A percentile compares a stretch with the other conserved stretches of the same genome.
phyloP scores from a whole-genome alignment of 495 filamentous ascomycete genomes.

The Annulohypoxylon nitens region DNA sequence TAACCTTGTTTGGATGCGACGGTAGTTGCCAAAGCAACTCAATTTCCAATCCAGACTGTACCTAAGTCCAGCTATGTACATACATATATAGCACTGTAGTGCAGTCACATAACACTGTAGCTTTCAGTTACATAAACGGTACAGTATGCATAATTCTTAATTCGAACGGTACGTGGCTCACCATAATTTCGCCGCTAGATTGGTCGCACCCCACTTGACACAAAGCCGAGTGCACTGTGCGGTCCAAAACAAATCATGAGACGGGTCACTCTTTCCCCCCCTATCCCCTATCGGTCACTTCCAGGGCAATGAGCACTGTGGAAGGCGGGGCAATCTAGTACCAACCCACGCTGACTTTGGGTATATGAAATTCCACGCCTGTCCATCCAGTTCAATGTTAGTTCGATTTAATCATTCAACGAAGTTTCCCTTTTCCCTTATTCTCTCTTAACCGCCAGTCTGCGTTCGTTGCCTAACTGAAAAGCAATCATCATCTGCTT shows the following conservation, averaged over 20 bases:
- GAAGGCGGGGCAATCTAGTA: slow-evolving; percentile 52
- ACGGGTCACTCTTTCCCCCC: slow-evolving; percentile 34
- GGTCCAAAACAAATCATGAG: slow-evolving; percentile 47
- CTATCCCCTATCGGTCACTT: slow-evolving; percentile 44
- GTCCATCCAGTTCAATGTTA: slow-evolving; percentile 37
- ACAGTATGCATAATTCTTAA: slow-evolving; percentile 12
- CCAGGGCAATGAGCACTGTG: slow-evolving; percentile 35
- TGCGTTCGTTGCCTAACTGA: slow-evolving; percentile 39
- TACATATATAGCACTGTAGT: too few species aligned
- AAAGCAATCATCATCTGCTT: slow-evolving; percentile 39
- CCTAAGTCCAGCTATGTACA: not conserved
- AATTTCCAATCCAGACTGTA: slow-evolving; percentile 9
- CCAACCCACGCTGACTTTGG: slow-evolving; percentile 41
- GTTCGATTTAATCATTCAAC: slow-evolving; percentile 47
- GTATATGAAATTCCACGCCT: slow-evolving; percentile 52
- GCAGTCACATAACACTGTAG: not conserved
- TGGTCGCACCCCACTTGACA: slow-evolving; percentile 23
- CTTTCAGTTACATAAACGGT: slow-evolving; percentile 15
- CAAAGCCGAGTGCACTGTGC: slow-evolving; percentile 35
- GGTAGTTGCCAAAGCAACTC: slow-evolving; percentile 44
- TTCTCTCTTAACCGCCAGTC: slow-evolving; percentile 30
- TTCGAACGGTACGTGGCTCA: slow-evolving; percentile 13
- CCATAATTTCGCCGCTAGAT: not conserved
- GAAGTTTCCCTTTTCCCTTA: slow-evolving; percentile 45
- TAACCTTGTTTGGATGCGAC: slow-evolving; percentile 34